Evolutionary conservation across 2,329 filamentous ascomycete genomes (phyloP).

Genomic region (Penicillium nordicum): DNA sequence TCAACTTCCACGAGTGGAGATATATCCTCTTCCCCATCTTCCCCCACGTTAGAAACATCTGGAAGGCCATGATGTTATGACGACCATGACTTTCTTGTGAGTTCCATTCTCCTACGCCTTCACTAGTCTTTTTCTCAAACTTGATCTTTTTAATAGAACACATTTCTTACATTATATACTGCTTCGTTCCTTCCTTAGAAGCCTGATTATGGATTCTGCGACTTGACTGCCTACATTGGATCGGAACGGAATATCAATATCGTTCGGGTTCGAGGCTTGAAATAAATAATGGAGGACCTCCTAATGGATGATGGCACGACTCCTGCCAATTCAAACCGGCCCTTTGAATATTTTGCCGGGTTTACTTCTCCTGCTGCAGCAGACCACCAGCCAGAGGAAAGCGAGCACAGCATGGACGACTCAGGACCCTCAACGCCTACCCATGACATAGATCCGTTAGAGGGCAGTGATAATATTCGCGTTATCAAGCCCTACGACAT

Average conservation of each 20-base stretch:
- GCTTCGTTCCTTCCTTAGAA: not conserved
- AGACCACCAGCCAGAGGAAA: conserved; percentile 5
- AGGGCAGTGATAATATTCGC: conserved; percentile 23
- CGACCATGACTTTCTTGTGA: conserved; percentile 2
- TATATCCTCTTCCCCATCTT: conserved; percentile 8
- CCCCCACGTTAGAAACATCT: conserved; percentile 23
- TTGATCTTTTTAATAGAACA: not conserved
- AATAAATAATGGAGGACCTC: not conserved
- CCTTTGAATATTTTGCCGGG: not conserved
- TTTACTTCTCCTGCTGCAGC: not conserved
- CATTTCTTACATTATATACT: not conserved
- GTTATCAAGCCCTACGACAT: conserved; percentile 40
- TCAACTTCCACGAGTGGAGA: conserved; percentile 7
- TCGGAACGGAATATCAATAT: not conserved
- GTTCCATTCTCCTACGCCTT: not conserved
- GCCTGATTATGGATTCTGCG: not conserved
- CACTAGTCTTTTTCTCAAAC: not conserved
- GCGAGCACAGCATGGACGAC: conserved; percentile 12
- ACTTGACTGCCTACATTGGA: not conserved
- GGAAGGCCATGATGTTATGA: conserved; percentile 16
- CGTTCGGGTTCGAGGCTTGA: not conserved
- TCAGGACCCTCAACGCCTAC: conserved; percentile 13
- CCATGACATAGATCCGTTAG: not conserved
- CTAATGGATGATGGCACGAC: conserved; percentile 2
- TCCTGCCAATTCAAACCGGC: not conserved